Conservation (phyloP, 2,329 filamentous ascomycete species). For the Talaromyces rugulosus region DNA sequence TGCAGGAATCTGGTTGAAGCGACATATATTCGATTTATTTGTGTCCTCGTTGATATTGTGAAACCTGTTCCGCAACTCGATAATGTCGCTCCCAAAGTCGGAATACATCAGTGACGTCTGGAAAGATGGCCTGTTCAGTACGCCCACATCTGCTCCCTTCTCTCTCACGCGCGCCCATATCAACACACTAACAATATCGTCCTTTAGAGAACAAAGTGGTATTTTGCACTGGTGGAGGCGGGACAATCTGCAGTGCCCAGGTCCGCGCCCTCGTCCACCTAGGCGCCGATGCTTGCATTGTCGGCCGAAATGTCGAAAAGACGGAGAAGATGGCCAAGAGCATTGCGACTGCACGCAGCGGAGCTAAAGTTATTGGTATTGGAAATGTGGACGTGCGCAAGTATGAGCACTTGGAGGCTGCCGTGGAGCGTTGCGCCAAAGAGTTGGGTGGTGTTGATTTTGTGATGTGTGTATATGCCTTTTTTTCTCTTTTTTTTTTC, state of each 20-base stretch:
- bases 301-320: conserved; percentile 85
- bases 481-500: neutral
- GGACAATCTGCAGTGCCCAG: conserved; percentile 90
- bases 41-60: neutral
- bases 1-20: neutral
- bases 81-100: conserved; percentile 66
- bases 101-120: conserved; percentile 79
- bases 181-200: neutral
- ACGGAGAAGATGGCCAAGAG: conserved; percentile 76
- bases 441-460: conserved; percentile 89
- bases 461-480: conserved; percentile 63
- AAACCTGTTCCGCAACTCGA: conserved; percentile 16
- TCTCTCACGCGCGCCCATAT: neutral
- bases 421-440: conserved; percentile 72
- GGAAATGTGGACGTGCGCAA: conserved; percentile 71
- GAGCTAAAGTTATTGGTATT: conserved; percentile 81
- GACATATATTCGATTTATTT: neutral
- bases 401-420: conserved; percentile 63
- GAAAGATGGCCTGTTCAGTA: conserved; percentile 84
- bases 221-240: conserved; percentile 92
- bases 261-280: conserved; percentile 86
- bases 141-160: conserved; percentile 18
- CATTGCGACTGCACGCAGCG: conserved; percentile 72
- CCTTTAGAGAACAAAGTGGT: conserved; percentile 73
- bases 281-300: conserved; percentile 88